phyloP scores from a whole-genome alignment of 805 yeast species.

The Teunomyces pallodes region DNA sequence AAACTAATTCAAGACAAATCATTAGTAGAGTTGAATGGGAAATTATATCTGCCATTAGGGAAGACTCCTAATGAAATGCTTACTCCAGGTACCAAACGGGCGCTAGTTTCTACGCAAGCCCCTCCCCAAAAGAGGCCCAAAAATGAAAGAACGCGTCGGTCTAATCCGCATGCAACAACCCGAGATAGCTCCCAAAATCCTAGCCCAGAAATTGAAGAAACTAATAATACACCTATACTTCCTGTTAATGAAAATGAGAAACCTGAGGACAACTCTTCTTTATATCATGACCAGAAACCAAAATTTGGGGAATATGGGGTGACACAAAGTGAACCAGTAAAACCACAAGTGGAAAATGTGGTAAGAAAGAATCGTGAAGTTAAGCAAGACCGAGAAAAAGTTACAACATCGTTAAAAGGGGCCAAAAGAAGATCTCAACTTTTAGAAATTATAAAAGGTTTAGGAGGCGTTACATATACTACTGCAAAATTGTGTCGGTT shows the following conservation, averaged over 20 bases:
- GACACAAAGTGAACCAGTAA: slow-evolving; percentile 1
- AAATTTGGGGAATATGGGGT: slow-evolving; percentile 3
- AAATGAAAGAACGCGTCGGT: not conserved
- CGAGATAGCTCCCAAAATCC: too few relatives aligned
- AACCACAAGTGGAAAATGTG: not conserved
- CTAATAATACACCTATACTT: not conserved
- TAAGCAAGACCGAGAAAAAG: slow-evolving; percentile 6
- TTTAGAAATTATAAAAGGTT: slow-evolving; percentile 26
- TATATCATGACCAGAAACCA: slow-evolving; percentile 1
- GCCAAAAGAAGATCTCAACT: slow-evolving; percentile 27
- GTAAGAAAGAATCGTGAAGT: slow-evolving; percentile 4
- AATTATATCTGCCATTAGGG: slow-evolving; percentile 18
- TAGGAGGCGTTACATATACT: slow-evolving; percentile 40
- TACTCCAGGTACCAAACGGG: slow-evolving; percentile 6
- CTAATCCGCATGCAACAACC: not conserved
- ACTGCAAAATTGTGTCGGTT: slow-evolving; percentile 30
- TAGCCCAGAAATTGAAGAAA: not conserved
- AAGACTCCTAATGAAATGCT: slow-evolving; percentile 25
- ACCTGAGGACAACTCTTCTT: not conserved
- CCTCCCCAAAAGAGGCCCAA: not conserved
- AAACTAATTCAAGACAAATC: slow-evolving; percentile 6
- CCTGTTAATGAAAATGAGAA: not conserved
- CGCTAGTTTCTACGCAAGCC: not conserved
- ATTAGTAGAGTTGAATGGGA: slow-evolving; percentile 15
- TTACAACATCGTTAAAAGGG: slow-evolving; percentile 25